Conservation (phyloP, 148 eudicot species). For the Camellia granthamiana region DNA sequence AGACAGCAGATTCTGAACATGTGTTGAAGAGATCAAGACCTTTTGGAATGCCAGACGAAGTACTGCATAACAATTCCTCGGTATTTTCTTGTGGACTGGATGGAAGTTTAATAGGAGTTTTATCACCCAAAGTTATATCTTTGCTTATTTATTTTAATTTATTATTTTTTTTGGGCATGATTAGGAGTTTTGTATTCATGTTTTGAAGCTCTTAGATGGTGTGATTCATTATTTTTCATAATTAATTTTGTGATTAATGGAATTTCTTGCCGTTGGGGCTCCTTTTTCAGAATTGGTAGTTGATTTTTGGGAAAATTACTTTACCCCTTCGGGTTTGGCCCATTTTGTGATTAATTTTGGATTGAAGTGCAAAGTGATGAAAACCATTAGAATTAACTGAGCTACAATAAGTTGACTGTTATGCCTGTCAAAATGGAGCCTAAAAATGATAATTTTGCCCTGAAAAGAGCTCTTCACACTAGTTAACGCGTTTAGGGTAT, state of each 20-base stretch:
- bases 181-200: not conserved
- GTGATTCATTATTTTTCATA: not conserved
- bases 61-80: conserved; percentile 31
- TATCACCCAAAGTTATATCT: not conserved
- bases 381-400: no score
- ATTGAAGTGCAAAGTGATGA: no score
- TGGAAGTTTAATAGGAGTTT: conserved; percentile 1
- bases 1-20: conserved; percentile 81
- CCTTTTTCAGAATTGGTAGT: not conserved
- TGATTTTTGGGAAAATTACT: no score
- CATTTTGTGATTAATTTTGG: no score
- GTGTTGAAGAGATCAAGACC: conserved; percentile 73
- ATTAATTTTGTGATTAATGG: not conserved
- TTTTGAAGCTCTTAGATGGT: not conserved
- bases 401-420: no score
- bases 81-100: conserved; percentile 6
- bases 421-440: no score
- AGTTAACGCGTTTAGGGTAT: no score
- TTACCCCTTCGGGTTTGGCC: no score
- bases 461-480: no score
- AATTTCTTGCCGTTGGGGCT: not conserved
- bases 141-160: not conserved
- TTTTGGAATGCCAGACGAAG: conserved; percentile 69
- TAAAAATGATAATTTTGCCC: no score
- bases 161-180: not conserved